These are phyloP conservation scores for Hemileccinum rubropunctum DNA, from an alignment of 768 basidiomycete genomes.

Conservation along the genomic window DNA sequence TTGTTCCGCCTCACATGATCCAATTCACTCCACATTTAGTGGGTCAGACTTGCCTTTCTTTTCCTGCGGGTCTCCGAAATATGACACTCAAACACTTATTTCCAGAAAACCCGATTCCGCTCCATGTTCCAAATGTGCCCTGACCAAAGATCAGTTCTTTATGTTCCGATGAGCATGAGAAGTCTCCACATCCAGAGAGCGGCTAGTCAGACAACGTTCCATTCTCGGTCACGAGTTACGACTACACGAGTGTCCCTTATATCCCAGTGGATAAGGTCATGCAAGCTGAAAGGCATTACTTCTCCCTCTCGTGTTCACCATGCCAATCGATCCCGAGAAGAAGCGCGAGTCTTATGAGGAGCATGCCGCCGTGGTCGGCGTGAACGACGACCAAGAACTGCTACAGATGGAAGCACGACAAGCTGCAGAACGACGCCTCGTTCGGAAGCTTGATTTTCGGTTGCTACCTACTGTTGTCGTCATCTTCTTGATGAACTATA, in stretches of 20 bases:
- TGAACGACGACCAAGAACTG: background rate
- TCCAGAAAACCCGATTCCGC: background rate
- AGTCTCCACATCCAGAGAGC: too few relatives aligned
- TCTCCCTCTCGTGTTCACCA: background rate
- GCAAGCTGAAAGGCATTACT: background rate
- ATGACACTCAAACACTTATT: background rate
- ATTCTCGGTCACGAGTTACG: too few relatives aligned
- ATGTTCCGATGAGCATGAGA: too few relatives aligned
- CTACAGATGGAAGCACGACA: constrained; percentile 5
- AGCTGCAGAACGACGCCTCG: constrained; percentile 32
- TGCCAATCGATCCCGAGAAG: constrained; percentile 17
- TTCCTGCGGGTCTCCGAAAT: constrained; percentile 6
- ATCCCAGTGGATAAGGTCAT: background rate
- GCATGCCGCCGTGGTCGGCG: background rate
- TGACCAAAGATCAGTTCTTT: too few relatives aligned
- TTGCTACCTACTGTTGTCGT: constrained; percentile 56
- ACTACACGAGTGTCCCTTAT: background rate
- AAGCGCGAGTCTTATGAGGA: constrained; percentile 9
- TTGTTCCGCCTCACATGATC: background rate
- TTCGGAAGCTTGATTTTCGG: constrained; percentile 54
- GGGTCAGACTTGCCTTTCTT: background rate
- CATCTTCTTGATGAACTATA: constrained; percentile 67
- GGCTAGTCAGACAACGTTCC: too few relatives aligned
- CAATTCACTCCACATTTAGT: background rate
- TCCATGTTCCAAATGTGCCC: too few relatives aligned